These are phyloP conservation scores for Fusarium veterinarium DNA, from an alignment of 2,329 filamentous ascomycete genomes.

Conservation along the genomic window DNA sequence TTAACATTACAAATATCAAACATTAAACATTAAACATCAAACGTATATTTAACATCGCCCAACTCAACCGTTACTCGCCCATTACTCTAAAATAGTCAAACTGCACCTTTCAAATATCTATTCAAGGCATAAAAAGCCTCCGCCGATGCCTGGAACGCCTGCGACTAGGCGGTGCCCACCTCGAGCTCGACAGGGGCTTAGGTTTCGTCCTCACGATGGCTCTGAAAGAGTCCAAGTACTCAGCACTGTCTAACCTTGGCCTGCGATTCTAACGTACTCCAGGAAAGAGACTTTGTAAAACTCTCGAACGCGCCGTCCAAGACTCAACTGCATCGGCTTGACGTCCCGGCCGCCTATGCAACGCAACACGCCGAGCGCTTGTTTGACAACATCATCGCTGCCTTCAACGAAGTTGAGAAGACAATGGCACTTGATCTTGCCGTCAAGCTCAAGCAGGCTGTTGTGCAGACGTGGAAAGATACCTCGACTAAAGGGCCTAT, in stretches of 20 bases:
- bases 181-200: not conserved
- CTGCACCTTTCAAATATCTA: fast-evolving
- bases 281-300: not conserved
- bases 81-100: too few relatives aligned
- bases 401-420: fast-evolving
- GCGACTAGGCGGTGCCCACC: fast-evolving
- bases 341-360: not conserved
- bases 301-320: fast-evolving
- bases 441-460: fast-evolving
- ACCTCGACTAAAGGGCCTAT: fast-evolving
- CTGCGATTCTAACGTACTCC: fast-evolving
- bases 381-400: fast-evolving
- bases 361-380: not conserved
- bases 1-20: not conserved
- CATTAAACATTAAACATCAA: too few relatives aligned
- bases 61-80: not conserved
- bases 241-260: not conserved
- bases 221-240: not conserved
- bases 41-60: not conserved
- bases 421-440: not conserved
- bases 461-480: too few relatives aligned
- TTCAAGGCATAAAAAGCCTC: not conserved
- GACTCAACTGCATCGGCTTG: fast-evolving
- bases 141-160: fast-evolving
- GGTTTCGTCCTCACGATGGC: not conserved